These are phyloP conservation scores for Gillenia trifoliata DNA, from an alignment of 306 rosid species.

Conservation along the genomic window DNA sequence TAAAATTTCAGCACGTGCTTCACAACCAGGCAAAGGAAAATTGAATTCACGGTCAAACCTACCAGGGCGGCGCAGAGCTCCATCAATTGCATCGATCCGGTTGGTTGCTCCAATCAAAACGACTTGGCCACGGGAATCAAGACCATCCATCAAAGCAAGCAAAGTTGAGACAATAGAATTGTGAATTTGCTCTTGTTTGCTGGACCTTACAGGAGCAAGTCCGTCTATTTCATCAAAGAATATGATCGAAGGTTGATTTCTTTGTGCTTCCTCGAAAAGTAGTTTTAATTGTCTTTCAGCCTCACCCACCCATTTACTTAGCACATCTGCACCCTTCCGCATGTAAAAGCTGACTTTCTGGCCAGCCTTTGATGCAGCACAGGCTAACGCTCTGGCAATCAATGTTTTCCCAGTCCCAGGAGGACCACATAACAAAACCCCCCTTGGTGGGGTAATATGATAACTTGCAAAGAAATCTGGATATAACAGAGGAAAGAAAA, in stretches of 20 bases:
- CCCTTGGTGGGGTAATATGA: conserved; percentile 97
- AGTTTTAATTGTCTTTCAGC: conserved; percentile 97
- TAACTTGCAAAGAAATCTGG: conserved; percentile 97
- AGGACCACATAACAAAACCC: conserved; percentile 95
- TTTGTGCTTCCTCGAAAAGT: conserved; percentile 97
- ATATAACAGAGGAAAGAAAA: conserved; percentile 89
- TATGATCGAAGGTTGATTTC: conserved; percentile 95
- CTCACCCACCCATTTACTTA: conserved; percentile 99
- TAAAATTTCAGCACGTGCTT: conserved; percentile 94
- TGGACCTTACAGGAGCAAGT: conserved; percentile 97
- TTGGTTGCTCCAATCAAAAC: conserved; percentile 98
- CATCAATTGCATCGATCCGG: conserved; percentile 96
- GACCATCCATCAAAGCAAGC: conserved; percentile 99
- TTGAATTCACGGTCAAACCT: conserved; percentile 96
- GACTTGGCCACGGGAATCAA: conserved; percentile 98
- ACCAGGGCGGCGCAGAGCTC: conserved; percentile 98
- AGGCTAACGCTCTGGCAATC: conserved; percentile 94
- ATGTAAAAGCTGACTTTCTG: conserved; percentile 98
- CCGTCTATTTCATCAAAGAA: conserved; percentile 99
- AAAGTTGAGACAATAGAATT: conserved; percentile 96
- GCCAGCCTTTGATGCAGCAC: conserved; percentile 99
- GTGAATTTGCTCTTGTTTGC: conserved; percentile 98
- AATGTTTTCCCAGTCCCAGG: conserved; percentile 98
- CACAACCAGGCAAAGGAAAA: conserved; percentile 90
- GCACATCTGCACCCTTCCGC: conserved; percentile 99